phyloP scores from a whole-genome alignment of 495 filamentous ascomycete genomes.

The Podospora sp. region DNA sequence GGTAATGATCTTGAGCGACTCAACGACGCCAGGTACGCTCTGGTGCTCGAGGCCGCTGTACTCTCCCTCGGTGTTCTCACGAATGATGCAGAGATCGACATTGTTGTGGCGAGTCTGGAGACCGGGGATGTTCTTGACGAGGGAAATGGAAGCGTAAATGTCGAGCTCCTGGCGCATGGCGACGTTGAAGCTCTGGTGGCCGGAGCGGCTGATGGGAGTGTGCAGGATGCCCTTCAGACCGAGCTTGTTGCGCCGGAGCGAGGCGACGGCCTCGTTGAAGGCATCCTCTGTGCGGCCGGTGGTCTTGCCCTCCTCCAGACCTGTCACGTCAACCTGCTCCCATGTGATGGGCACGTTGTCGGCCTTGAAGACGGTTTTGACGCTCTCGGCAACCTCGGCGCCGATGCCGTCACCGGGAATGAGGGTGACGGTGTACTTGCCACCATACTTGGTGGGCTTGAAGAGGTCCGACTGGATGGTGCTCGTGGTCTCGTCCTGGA shows the following conservation, averaged over 20 bases:
- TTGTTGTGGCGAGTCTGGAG: conserved; percentile 96
- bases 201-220: conserved; percentile 94
- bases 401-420: conserved; percentile 99
- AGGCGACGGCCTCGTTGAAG: conserved; percentile 91
- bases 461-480: conserved; percentile 83
- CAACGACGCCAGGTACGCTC: conserved; percentile 93
- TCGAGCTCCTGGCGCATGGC: conserved; percentile 98
- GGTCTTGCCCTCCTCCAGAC: conserved; percentile 73
- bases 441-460: conserved; percentile 98
- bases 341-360: conserved; percentile 98
- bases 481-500: conserved; percentile 69
- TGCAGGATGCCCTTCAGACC: conserved; percentile 96
- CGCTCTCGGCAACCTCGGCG: conserved; percentile 95
- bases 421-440: conserved; percentile 98
- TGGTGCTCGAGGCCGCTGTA: conserved; percentile 99
- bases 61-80: conserved; percentile 99
- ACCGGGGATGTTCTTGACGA: conserved; percentile 99
- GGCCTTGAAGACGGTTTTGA: conserved; percentile 98
- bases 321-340: conserved; percentile 97
- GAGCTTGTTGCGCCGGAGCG: conserved; percentile 95
- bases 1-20: conserved; percentile 99
- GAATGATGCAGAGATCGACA: conserved; percentile 98
- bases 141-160: conserved; percentile 96
- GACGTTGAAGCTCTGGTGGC: conserved; percentile 99
- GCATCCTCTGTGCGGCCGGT: conserved; percentile 89